These are phyloP conservation scores for Fusarium nisikadoi DNA, from an alignment of 2,329 filamentous ascomycete species.

Conservation along the genomic window DNA sequence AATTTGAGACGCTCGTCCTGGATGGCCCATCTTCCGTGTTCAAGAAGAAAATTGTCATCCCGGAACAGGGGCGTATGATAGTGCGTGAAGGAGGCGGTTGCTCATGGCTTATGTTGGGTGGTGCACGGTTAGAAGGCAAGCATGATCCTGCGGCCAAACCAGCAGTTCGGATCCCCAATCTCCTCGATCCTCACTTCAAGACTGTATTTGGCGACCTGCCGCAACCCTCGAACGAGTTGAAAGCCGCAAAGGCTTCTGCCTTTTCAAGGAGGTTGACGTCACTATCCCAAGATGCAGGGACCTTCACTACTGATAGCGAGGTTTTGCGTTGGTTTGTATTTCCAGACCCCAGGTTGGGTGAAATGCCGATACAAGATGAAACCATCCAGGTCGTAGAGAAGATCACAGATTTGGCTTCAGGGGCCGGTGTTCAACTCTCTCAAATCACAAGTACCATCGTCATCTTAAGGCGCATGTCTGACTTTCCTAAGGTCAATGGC, in stretches of 20 bases:
- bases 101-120: conserved; percentile 73
- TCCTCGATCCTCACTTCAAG: conserved; percentile 73
- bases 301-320: conserved; percentile 34
- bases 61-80: conserved; percentile 61
- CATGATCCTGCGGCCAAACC: conserved; percentile 19
- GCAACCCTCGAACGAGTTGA: conserved; percentile 9
- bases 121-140: conserved; percentile 64
- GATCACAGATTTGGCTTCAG: conserved; percentile 55
- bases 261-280: background rate
- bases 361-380: conserved; percentile 57
- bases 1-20: conserved; percentile 93
- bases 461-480: conserved; percentile 80
- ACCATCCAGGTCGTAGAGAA: conserved; percentile 59
- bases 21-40: conserved; percentile 81
- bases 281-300: conserved; percentile 5
- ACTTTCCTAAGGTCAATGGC: conserved; percentile 80
- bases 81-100: conserved; percentile 79
- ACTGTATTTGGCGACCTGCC: conserved; percentile 51
- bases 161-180: conserved; percentile 65
- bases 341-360: conserved; percentile 37
- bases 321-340: conserved; percentile 54
- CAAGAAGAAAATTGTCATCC: conserved; percentile 74
- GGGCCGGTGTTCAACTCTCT: conserved; percentile 43
- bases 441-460: conserved; percentile 69
- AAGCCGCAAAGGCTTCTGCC: conserved; percentile 7